Evolutionary conservation across 2,329 filamentous ascomycete species (phyloP), one percentile per base, ranked within the genome.

Genomic region (Phyllosticta paracitricarpa): DNA sequence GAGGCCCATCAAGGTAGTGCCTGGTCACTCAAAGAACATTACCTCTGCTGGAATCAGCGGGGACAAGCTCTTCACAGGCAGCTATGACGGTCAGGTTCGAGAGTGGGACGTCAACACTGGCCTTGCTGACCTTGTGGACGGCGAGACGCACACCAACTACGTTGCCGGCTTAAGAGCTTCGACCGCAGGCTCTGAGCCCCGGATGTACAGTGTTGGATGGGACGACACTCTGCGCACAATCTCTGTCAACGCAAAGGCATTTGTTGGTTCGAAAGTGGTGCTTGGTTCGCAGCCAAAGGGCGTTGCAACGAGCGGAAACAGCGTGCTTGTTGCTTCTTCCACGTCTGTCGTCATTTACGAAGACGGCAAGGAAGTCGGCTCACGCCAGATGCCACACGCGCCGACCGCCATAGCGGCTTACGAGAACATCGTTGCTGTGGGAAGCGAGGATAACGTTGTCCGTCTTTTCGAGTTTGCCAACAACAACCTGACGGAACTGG

Each of bases 21-120:
- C 92, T 63, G 93, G 94, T 25, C 94, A 99, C 73, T 89, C 93
- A 73, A 96, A 93, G 79, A 89, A 85, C 69, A 89, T 97, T 69
- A 97, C 91, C 1, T 86, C 92, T 4, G 78, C 96, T 48, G 82
- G 81, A 2, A 77, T 81, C 8, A 82, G 80, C 6, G 79, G 77
- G 54, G 80, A 85, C 59, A 89, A 87, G 0, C 75, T 97, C 14
- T 92, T 87, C 81, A 95, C 93, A 0, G 94, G 94, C 63, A 96
- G 91, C 75, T 95, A 92, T 67, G 94, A 99, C 64, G 94, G 94
- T 55, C 84, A 89, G 51, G 84, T 96, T 26, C 89, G 88, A 71
- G 85, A 84, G 61, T 99, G 94, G 93, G 87, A 97, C 70, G 72
- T 90, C 28, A 77, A 81, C 17, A 83, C 81, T 3, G 93, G 92